Evolutionary conservation across 1,284 basidiomycete species (phyloP).

Genomic region (Rhodofomes roseus): DNA sequence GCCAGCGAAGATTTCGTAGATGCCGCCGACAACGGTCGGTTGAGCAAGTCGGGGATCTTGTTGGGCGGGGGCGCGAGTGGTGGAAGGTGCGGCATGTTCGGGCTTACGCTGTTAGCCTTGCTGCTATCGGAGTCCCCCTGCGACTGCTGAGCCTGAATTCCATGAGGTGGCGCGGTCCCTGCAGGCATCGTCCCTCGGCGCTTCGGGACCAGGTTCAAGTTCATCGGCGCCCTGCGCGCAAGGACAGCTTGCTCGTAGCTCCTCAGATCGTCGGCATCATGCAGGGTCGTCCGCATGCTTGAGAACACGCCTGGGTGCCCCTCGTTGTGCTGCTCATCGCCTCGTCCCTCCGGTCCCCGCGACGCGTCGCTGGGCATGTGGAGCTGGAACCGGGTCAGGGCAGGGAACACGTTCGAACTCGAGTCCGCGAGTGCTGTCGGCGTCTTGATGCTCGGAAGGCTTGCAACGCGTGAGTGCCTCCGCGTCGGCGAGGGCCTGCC

Average conservation of each 20-base stretch:
- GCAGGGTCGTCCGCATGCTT: constrained; percentile 34
- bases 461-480: constrained; percentile 53
- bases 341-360: not conserved
- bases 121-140: constrained; percentile 3
- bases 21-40: constrained; percentile 29
- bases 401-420: constrained; percentile 12
- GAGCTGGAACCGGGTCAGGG: not conserved
- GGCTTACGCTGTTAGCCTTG: constrained; percentile 17
- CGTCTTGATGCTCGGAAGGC: constrained; percentile 64
- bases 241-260: constrained; percentile 74
- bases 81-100: constrained; percentile 18
- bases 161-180: constrained; percentile 7
- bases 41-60: constrained; percentile 22
- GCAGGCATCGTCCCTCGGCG: constrained; percentile 27
- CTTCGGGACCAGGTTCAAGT: constrained; percentile 40
- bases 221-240: constrained; percentile 59
- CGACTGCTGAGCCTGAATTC: not conserved
- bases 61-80: constrained; percentile 9
- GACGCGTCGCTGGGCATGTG: not conserved
- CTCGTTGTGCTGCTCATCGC: constrained; percentile 1
- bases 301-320: constrained; percentile 19
- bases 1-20: constrained; percentile 29
- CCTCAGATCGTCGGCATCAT: constrained; percentile 55
- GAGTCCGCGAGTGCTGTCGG: constrained; percentile 32
- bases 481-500: constrained; percentile 23